Base-by-base conservation (phyloP, 768 basidiomycete species). In the Mycena indigotica region DNA sequence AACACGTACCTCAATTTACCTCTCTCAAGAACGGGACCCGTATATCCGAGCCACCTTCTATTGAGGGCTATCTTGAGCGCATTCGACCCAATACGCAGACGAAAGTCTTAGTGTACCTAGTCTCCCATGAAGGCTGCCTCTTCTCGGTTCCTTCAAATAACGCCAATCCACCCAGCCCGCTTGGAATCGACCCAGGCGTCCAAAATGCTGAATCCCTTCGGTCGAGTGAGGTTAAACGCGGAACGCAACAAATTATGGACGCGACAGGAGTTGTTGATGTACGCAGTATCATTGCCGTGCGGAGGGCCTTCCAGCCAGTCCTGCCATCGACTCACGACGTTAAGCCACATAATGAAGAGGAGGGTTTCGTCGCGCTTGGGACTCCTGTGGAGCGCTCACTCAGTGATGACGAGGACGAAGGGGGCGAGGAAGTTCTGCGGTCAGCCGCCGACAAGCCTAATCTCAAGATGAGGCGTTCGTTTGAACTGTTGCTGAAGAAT, bases 11-110 rank as follows among this genome's bases (percentile, higher is more conserved):
- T 3, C 81, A 69, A 16, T 68, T 68, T 54, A 63, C 83, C 48
- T 76, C 75, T 61, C 65, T 79, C n/a, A 76, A 73, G 61, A 70
- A 79, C 71, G 76, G 75, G 68, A 75, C 70, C 72, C 65, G 73
- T 32, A 67, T 95, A 17, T 72, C 81, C 29, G 92, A 95, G 65
- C 95, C 95, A 2, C 85, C 87, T 0, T 82, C 84, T 0, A 76
- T 96, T 46, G 95, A 98, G 72, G 95, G 95, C 2, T 97, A 91
- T 72, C 75, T 95, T 40, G 83, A 90, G 58, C 86, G 87, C 46
- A 79, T 91, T 65, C 80, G 77, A 60, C 79, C 84, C 2, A 84
- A 82, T 62, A 76, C 82, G 19, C 82, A 84, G 58, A 68, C 70
- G 26, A 84, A 79, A 52, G 83, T 88, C 55, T 77, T 77, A 3